A percentile compares a stretch with the other conserved stretches of the same genome.
phyloP scores from a whole-genome alignment of 139 green algal species.

The Medakamo hakoo region DNA sequence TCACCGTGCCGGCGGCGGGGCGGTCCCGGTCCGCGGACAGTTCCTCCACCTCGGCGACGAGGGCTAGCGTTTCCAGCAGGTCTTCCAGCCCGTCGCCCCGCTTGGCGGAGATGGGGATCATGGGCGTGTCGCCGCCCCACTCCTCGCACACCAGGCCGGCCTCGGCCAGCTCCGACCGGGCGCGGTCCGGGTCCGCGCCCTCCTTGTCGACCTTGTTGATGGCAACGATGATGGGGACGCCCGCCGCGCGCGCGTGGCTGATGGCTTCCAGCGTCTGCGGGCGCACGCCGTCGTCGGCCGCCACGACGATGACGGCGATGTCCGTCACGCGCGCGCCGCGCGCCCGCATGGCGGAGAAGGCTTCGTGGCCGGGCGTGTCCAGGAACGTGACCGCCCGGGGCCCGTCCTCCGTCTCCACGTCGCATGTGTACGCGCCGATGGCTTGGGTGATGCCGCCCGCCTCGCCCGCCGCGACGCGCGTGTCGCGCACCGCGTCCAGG shows the following conservation, averaged over 20 bases:
- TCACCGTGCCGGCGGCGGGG: slow-evolving; percentile 67
- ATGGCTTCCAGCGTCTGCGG: slow-evolving; percentile 93
- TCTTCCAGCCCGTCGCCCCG: slow-evolving; percentile 60
- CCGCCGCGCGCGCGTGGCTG: slow-evolving; percentile 71
- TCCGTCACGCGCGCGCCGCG: slow-evolving; percentile 82
- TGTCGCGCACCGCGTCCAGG: slow-evolving; percentile 78
- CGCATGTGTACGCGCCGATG: slow-evolving; percentile 91
- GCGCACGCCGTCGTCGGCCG: slow-evolving; percentile 89
- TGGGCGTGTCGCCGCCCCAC: slow-evolving; percentile 83
- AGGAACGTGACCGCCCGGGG: slow-evolving; percentile 72
- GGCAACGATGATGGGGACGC: slow-evolving; percentile 74
- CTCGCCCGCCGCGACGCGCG: slow-evolving; percentile 79
- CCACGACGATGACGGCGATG: slow-evolving; percentile 93
- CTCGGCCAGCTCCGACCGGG: slow-evolving; percentile 75
- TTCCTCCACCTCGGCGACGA: slow-evolving; percentile 72
- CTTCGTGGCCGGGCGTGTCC: slow-evolving; percentile 92
- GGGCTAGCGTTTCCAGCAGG: slow-evolving; percentile 53
- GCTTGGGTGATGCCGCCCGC: slow-evolving; percentile 95
- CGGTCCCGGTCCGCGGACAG: slow-evolving; percentile 57
- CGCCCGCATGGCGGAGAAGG: slow-evolving; percentile 94
- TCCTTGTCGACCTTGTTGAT: slow-evolving; percentile 91
- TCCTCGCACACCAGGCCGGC: slow-evolving; percentile 82
- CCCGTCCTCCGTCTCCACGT: slow-evolving; percentile 19
- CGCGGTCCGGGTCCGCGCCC: slow-evolving; percentile 66
- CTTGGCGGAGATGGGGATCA: slow-evolving; percentile 81